Evolutionary conservation across 768 basidiomycete genomes (phyloP).

Genomic region (Asterophora lycoperdoides): DNA sequence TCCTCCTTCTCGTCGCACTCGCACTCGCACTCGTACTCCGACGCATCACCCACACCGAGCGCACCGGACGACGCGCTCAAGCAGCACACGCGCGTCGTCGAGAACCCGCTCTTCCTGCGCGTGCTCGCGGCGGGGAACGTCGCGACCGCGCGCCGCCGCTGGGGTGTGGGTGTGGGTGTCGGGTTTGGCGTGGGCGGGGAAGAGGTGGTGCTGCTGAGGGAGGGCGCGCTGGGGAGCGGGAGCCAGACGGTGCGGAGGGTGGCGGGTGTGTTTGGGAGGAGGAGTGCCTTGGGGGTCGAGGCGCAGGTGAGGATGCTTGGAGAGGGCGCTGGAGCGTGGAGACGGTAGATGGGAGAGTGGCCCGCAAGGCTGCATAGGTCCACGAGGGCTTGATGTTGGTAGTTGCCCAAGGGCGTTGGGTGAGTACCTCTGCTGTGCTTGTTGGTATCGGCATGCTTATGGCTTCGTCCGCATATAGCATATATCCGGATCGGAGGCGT

Average conservation of each 20-base stretch:
- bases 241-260: constrained; percentile 54
- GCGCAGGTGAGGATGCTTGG: not conserved
- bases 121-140: constrained; percentile 57
- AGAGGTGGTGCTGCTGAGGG: constrained; percentile 46
- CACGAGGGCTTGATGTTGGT: too few species aligned
- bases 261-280: constrained; percentile 52
- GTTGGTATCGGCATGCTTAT: too few species aligned
- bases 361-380: too few species aligned
- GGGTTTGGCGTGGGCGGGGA: constrained; percentile 30
- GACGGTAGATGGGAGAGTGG: too few species aligned
- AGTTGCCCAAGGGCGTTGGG: too few species aligned
- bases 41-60: too few species aligned
- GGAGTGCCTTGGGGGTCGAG: constrained; percentile 39
- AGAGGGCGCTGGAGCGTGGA: not conserved
- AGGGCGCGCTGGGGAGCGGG: constrained; percentile 50
- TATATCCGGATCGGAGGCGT: too few species aligned
- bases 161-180: constrained; percentile 1
- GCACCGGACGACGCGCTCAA: too few species aligned
- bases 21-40: too few species aligned
- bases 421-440: too few species aligned
- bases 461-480: too few species aligned
- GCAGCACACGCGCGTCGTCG: constrained; percentile 53
- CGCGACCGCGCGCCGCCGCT: not conserved
- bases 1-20: constrained; percentile 35
- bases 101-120: constrained; percentile 57